phyloP scores from a whole-genome alignment of 805 yeast genomes.

The Blastobotrys robertii region DNA sequence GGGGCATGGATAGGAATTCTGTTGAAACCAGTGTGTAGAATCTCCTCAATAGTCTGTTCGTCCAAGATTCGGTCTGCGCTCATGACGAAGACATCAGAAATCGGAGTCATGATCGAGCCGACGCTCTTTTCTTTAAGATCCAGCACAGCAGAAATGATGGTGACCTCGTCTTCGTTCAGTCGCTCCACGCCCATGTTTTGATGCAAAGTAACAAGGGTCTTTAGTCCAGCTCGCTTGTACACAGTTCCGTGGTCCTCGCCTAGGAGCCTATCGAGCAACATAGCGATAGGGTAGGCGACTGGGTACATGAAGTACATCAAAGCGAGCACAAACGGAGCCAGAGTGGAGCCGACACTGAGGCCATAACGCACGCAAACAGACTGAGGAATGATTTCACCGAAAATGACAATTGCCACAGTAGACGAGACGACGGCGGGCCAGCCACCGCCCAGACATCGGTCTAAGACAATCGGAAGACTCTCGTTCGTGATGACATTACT shows the following conservation, averaged over 20 bases:
- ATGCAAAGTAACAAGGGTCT: constrained; percentile 87
- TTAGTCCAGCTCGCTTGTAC: constrained; percentile 85
- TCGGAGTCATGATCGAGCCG: constrained; percentile 85
- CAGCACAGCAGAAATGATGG: constrained; percentile 86
- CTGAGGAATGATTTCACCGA: constrained; percentile 96
- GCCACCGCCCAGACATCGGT: constrained; percentile 91
- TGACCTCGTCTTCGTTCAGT: constrained; percentile 88
- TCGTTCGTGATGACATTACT: constrained; percentile 91
- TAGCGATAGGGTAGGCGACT: constrained; percentile 81
- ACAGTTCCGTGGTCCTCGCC: constrained; percentile 97
- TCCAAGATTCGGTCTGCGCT: constrained; percentile 74
- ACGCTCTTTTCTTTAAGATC: constrained; percentile 91
- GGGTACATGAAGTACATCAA: constrained; percentile 90
- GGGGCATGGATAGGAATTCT: constrained; percentile 92
- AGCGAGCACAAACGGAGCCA: constrained; percentile 75
- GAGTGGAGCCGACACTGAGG: constrained; percentile 77
- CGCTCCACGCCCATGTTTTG: constrained; percentile 93
- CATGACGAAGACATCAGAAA: constrained; percentile 81
- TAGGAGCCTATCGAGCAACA: constrained; percentile 64
- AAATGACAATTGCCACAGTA: constrained; percentile 85
- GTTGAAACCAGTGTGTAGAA: constrained; percentile 88
- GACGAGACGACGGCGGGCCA: constrained; percentile 93
- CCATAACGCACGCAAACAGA: constrained; percentile 90
- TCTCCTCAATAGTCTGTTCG: constrained; percentile 76
- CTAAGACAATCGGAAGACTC: constrained; percentile 87